Evolutionary conservation across 1,139 yeast genomes (phyloP), one percentile per base, ranked within the genome.

Genomic region (Geotrichum cucujoidarum): DNA sequence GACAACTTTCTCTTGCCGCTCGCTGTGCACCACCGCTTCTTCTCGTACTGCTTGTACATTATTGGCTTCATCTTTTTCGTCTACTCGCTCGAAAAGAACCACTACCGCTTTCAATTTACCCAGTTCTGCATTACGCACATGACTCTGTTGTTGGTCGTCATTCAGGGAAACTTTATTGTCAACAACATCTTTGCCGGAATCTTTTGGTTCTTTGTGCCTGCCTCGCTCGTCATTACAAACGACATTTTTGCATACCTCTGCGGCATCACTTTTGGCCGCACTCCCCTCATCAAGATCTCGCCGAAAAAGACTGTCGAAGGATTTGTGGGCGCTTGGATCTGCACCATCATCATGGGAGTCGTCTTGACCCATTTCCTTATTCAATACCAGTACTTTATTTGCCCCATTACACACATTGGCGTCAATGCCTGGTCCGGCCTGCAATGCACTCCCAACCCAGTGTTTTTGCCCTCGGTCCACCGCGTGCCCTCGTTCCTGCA

Each of bases 221-320:
- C 86, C 52, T 81, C 94, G 3, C 73, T 92, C 60, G 98, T 92
- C 43, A 87, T 92, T 58, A 86, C 89, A 50, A 92, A 92, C 66
- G 98, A 92, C 64, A 88, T 90, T 48, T 90, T 89, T 74, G 98
- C 98, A 29, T 92, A 92, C 65, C 73, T 92, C 51, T 92, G 97
- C 70, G 98, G 98, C 46, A 92, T 92, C 58, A 87, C 97, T 1
- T 88, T 92, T 70, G 98, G 98, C 45, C 79, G 76, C 55, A 90
- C 97, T 43, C 96, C 87, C 64, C 78, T 92, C 61, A 87, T 92
- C 60, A 90, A 86, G 49, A 87, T 92, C 56, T 86, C 96, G 16
- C 98, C 98, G 47, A 92, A 92, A 68, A 92, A 92, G 70, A 92
- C 98, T 1, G 90, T 90, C 25, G 98, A 92, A 69, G 98, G 98